Evolutionary conservation across 2,329 filamentous ascomycete species (phyloP).

Genomic region (Tetracladium maxilliforme): DNA sequence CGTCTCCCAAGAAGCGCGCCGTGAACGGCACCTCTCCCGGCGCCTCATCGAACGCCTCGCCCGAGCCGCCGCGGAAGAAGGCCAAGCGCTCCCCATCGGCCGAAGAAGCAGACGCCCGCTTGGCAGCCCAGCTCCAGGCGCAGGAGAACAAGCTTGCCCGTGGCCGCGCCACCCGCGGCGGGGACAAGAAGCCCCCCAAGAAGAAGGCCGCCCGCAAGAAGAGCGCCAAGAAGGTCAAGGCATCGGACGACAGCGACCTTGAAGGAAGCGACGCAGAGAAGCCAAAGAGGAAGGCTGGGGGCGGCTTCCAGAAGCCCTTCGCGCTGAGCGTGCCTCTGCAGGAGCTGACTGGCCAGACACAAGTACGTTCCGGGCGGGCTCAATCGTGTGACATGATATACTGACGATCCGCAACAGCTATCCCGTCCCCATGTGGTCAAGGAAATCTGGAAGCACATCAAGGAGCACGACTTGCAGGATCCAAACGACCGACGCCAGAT

Average conservation of each 20-base stretch:
- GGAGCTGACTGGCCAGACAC: constrained; percentile 54
- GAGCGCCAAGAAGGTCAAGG: constrained; percentile 59
- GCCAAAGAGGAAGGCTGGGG: constrained; percentile 50
- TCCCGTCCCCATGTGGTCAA: constrained; percentile 94
- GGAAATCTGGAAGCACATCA: constrained; percentile 92
- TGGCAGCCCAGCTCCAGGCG: constrained; percentile 79
- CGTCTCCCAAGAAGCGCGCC: background rate
- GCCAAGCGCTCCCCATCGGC: constrained; percentile 23
- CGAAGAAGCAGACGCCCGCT: constrained; percentile 45
- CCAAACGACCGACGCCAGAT: constrained; percentile 87
- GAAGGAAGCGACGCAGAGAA: constrained; percentile 43
- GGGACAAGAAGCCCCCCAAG: constrained; percentile 40
- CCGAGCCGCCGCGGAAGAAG: constrained; percentile 8
- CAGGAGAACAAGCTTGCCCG: constrained; percentile 65
- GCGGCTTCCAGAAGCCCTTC: constrained; percentile 79
- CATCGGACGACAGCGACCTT: constrained; percentile 67
- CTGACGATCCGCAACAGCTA: constrained; percentile 34
- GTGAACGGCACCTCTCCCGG: constrained; percentile 3
- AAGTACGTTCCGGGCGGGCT: too few relatives aligned
- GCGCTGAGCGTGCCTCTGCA: constrained; percentile 56
- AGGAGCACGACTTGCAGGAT: constrained; percentile 75
- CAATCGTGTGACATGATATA: too few relatives aligned
- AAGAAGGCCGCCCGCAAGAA: constrained; percentile 59
- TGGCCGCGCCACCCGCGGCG: constrained; percentile 63
- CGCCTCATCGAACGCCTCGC: constrained; percentile 7